Conservation (phyloP, 2,329 filamentous ascomycete species). For the Gaeumannomyces tritici region DNA sequence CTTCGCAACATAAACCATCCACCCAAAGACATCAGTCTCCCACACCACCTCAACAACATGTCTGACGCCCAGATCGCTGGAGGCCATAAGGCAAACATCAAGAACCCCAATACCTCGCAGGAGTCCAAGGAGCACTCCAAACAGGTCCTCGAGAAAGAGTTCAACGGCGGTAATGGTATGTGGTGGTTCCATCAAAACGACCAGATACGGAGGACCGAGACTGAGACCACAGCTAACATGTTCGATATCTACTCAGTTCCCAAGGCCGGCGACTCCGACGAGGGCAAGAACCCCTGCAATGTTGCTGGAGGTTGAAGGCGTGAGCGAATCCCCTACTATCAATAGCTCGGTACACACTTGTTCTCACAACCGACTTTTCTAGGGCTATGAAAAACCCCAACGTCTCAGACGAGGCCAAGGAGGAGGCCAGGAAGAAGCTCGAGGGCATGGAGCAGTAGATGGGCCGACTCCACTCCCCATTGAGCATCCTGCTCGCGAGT, state of each 20-base stretch:
- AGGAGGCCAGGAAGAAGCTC: conserved; percentile 41
- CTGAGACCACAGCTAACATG: background rate
- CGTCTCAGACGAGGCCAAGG: conserved; percentile 45
- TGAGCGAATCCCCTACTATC: conserved; percentile 22
- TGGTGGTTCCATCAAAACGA: background rate
- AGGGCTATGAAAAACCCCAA: conserved; percentile 45
- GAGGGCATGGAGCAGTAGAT: conserved; percentile 23
- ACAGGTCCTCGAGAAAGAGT: conserved; percentile 39
- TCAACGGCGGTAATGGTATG: conserved; percentile 29
- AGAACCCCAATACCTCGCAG: conserved; percentile 45
- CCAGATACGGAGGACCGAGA: background rate
- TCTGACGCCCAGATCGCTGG: conserved; percentile 40
- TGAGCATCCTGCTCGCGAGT: too few relatives aligned
- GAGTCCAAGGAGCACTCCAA: conserved; percentile 46
- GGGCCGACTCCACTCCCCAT: background rate
- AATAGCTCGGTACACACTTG: too few relatives aligned
- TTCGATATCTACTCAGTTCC: conserved; percentile 12
- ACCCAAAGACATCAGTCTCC: background rate
- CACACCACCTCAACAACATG: conserved; percentile 23
- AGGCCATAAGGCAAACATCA: conserved; percentile 50
- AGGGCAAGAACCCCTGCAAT: conserved; percentile 43
- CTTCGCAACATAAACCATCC: background rate
- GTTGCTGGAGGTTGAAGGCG: conserved; percentile 42
- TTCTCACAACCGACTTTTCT: background rate
- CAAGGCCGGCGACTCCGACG: conserved; percentile 18